A percentile compares a stretch with the other conserved stretches of the same genome.
Evolutionary conservation across 495 filamentous ascomycete genomes (phyloP).

Genomic region (Barbatosphaeria neglecta): DNA sequence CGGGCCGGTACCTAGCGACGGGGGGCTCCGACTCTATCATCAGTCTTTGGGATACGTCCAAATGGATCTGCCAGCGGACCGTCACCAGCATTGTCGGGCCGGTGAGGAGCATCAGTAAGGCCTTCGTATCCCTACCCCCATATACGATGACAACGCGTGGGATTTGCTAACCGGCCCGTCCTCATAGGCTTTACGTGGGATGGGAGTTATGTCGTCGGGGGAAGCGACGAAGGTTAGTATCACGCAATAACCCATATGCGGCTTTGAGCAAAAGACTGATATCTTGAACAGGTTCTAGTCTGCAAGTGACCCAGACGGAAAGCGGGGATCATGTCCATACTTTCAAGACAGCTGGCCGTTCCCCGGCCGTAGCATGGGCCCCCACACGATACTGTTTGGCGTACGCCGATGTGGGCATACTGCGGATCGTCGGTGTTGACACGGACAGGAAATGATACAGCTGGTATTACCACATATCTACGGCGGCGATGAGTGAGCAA

Average conservation of each 20-base stretch:
- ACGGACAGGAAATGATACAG: slow-evolving; percentile 23
- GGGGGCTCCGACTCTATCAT: slow-evolving; percentile 85
- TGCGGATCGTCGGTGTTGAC: slow-evolving; percentile 68
- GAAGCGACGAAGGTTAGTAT: slow-evolving; percentile 64
- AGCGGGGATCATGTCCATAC: slow-evolving; percentile 76
- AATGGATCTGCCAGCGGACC: slow-evolving; percentile 82
- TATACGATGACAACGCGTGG: too few relatives aligned
- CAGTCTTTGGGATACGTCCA: slow-evolving; percentile 80
- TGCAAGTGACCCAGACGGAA: slow-evolving; percentile 74
- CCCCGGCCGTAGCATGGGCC: slow-evolving; percentile 75
- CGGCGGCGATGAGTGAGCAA: too few relatives aligned
- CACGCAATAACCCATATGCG: slow-evolving; percentile 14
- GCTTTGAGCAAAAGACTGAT: neutral
- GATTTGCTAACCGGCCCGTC: slow-evolving; percentile 10
- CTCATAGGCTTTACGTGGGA: slow-evolving; percentile 72
- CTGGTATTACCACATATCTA: too few relatives aligned
- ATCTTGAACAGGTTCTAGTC: slow-evolving; percentile 30
- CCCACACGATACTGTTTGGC: slow-evolving; percentile 81
- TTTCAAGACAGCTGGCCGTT: slow-evolving; percentile 53
- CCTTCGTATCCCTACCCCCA: too few relatives aligned
- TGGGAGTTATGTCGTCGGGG: slow-evolving; percentile 74
- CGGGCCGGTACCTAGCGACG: slow-evolving; percentile 69
- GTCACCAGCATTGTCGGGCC: slow-evolving; percentile 65
- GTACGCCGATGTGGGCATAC: slow-evolving; percentile 67
- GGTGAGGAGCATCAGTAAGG: slow-evolving; percentile 65